Base-by-base conservation (phyloP, 805 yeast species). In the Candida takata region DNA sequence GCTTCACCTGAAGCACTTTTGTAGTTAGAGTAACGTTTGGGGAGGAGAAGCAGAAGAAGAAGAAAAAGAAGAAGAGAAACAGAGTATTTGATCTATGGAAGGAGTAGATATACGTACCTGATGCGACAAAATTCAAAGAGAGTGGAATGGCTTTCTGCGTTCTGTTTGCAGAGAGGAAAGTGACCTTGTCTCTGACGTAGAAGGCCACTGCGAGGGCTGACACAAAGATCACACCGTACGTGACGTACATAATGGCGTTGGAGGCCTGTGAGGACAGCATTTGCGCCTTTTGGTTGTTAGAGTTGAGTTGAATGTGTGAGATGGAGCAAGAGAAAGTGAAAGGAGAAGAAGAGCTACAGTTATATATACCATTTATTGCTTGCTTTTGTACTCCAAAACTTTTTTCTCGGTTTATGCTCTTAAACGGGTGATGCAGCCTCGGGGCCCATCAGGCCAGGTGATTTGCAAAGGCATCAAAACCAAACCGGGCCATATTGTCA, bases 51-150 rank as follows among this genome's bases (percentile, higher is more conserved):
- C 6, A 47, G 31, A 30, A 5, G 15, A 15, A 11, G 12, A 24
- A n/a, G 14, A n/a, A 12, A 12, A 20, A 18, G 21, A 16, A 18
- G 16, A 17, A 11, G 23, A 17, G 21, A 28, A 15, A 17, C 11
- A 28, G 21, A 9, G n/a, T 10, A 11, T 17, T 11, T 18, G 21
- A 18, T 11, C 30, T n/a, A 28, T 13, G 18, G 21, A 18, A 12
- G 14, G 18, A 18, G 8, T 11, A 18, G 3, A 4, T 13, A 55
- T 58, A 79, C 90, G 61, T 69, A 73, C 95, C 95, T 47, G 94
- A 79, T 34, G 97, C 97, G 36, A 88, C 76, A 55, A 88, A 88
- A 57, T 88, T 88, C 41, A 88, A 66, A 2, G 95, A 83, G 48
- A 88, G 64, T 1, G 95, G 95, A 12, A 85, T 27, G 24, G 86